Percentiles rank a stretch among this genome's conserved stretches.
phyloP scores from a whole-genome alignment of 83 land plant genomes.

The Thuja plicata region DNA sequence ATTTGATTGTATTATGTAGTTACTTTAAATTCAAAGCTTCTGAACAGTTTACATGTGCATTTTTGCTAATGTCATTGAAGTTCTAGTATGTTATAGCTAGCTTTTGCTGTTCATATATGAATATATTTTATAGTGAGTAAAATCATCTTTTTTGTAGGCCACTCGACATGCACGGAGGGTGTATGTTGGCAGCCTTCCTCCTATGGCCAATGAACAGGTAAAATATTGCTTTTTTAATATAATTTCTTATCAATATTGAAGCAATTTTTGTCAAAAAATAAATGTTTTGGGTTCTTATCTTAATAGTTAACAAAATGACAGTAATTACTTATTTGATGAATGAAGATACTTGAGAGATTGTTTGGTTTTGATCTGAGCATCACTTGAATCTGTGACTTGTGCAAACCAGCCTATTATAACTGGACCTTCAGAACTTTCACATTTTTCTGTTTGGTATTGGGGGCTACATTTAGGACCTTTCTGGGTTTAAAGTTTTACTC shows the following conservation, averaged over 20 bases:
- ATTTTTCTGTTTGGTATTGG: not conserved
- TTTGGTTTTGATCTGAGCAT: not conserved
- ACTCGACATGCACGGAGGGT: constrained; percentile 97
- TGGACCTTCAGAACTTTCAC: not conserved
- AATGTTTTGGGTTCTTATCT: not conserved
- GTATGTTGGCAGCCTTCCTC: constrained; percentile 97
- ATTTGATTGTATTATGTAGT: not conserved
- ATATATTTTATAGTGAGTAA: not conserved
- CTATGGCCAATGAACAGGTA: constrained; percentile 96
- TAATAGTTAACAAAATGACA: not conserved
- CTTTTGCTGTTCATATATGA: not conserved
- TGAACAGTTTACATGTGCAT: not conserved
- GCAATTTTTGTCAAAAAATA: not conserved
- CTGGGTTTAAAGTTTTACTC: not conserved
- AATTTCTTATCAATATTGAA: not conserved
- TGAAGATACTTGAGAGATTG: not conserved
- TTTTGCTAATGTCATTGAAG: not conserved
- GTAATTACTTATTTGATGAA: not conserved
- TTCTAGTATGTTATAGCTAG: not conserved
- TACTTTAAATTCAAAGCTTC: not conserved
- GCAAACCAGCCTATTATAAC: not conserved
- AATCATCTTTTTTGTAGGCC: constrained; percentile 51
- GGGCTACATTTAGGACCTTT: not conserved
- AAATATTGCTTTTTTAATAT: not conserved
- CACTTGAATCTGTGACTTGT: not conserved